Percentiles rank a stretch among this genome's conserved stretches.
These are phyloP conservation scores for Thraustochytrium striatum DNA, from an alignment of 352 stramenopile species.

Conservation along the genomic window DNA sequence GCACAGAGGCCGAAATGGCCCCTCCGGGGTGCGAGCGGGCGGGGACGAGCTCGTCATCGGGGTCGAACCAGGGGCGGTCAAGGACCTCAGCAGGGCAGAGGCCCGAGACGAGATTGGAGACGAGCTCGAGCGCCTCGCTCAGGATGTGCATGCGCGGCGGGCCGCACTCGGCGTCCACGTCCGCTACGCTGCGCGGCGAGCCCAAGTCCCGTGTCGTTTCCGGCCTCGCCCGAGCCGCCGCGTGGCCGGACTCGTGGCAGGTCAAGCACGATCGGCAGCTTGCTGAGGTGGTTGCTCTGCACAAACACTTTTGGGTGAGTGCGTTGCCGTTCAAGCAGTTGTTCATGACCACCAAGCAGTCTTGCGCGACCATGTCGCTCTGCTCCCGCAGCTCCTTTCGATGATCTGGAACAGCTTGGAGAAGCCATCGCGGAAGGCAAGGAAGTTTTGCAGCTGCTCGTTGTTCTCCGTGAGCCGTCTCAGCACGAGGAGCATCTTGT, in stretches of 20 bases:
- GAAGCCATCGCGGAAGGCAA: slow-evolving; percentile 52
- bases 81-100: background rate
- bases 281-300: slow-evolving; percentile 12
- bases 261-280: background rate
- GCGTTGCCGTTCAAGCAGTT: slow-evolving; percentile 47
- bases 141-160: slow-evolving; percentile 3
- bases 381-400: slow-evolving; percentile 29
- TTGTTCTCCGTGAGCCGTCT: slow-evolving; percentile 49
- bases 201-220: background rate
- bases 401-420: slow-evolving; percentile 52
- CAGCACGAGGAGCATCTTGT: slow-evolving; percentile 52
- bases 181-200: background rate
- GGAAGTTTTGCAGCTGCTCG: slow-evolving; percentile 52
- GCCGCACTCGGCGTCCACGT: slow-evolving; percentile 1
- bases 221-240: background rate
- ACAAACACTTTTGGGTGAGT: slow-evolving; percentile 53
- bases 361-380: slow-evolving; percentile 45
- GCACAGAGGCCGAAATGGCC: background rate
- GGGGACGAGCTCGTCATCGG: background rate
- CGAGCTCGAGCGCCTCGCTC: slow-evolving; percentile 15
- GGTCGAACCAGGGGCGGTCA: slow-evolving; percentile 34
- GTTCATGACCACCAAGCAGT: slow-evolving; percentile 53
- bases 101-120: slow-evolving; percentile 32
- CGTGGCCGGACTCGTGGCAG: background rate
- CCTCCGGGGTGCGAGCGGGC: background rate